Conservation (phyloP, 176 grass and related monocot genomes). For the Triticum dicoccoides region DNA sequence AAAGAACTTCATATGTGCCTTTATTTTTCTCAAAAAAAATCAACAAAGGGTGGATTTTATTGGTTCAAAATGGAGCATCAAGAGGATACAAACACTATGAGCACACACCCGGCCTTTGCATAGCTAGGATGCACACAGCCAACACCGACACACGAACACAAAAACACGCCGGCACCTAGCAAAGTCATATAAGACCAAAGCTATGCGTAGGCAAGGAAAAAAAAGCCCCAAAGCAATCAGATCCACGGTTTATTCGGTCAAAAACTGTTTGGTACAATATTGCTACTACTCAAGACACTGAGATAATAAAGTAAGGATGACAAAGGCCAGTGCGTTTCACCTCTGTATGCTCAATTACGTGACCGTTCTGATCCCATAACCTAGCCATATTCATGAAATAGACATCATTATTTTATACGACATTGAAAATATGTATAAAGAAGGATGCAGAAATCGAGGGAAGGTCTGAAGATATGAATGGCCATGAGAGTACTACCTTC, state of each 20-base stretch:
- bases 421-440: background rate
- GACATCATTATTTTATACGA: background rate
- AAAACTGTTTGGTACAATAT: background rate
- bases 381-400: constrained; percentile 44
- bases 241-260: background rate
- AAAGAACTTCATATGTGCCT: background rate
- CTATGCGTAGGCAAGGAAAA: too few species aligned
- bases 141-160: too few species aligned
- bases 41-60: too few species aligned
- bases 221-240: too few species aligned
- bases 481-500: background rate
- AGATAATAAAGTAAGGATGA: background rate
- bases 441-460: background rate
- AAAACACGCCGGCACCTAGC: too few species aligned
- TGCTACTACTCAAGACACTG: background rate
- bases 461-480: background rate
- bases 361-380: constrained; percentile 56
- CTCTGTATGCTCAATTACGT: constrained; percentile 68
- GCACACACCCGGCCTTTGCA: too few species aligned
- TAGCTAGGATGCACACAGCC: too few species aligned
- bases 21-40: background rate
- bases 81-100: too few species aligned
- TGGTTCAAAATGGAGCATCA: too few species aligned
- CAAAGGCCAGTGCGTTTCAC: constrained; percentile 31
- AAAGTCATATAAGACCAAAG: too few species aligned